These are phyloP conservation scores for Melanomma pulvis-pyrius DNA, from an alignment of 495 filamentous ascomycete genomes.

Conservation along the genomic window DNA sequence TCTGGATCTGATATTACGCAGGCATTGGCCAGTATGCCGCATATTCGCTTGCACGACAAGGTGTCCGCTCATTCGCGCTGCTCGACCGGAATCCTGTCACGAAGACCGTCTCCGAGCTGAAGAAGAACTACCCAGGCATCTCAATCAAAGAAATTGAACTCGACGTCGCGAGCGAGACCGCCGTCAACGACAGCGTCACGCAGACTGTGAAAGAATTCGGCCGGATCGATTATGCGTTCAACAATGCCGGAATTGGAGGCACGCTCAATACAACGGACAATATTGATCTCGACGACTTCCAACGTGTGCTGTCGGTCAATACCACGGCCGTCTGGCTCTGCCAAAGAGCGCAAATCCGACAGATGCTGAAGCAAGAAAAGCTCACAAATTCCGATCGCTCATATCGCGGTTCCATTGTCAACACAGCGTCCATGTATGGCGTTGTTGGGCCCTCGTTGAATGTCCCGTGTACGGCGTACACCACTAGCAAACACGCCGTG, in stretches of 20 bases:
- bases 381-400: constrained; percentile 20
- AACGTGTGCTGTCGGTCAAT: constrained; percentile 51
- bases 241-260: constrained; percentile 43
- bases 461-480: constrained; percentile 45
- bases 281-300: constrained; percentile 46
- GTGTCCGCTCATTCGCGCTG: constrained; percentile 44
- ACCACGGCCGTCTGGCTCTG: constrained; percentile 54
- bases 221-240: constrained; percentile 39
- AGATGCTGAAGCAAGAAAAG: constrained; percentile 56
- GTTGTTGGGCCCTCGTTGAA: constrained; percentile 31
- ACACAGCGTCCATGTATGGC: constrained; percentile 43
- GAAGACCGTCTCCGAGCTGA: constrained; percentile 37
- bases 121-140: constrained; percentile 38
- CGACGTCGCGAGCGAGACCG: constrained; percentile 41
- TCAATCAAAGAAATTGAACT: constrained; percentile 41
- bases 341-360: constrained; percentile 51
- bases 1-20: constrained; percentile 11
- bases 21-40: constrained; percentile 48
- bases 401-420: constrained; percentile 43
- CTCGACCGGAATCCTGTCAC: constrained; percentile 44
- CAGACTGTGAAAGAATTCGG: constrained; percentile 40
- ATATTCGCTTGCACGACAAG: constrained; percentile 45
- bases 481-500: constrained; percentile 51
- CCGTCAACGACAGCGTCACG: constrained; percentile 42
- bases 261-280: constrained; percentile 41